Conservation (phyloP, 257 asterid genomes). For the Solanum gandarillasii region DNA sequence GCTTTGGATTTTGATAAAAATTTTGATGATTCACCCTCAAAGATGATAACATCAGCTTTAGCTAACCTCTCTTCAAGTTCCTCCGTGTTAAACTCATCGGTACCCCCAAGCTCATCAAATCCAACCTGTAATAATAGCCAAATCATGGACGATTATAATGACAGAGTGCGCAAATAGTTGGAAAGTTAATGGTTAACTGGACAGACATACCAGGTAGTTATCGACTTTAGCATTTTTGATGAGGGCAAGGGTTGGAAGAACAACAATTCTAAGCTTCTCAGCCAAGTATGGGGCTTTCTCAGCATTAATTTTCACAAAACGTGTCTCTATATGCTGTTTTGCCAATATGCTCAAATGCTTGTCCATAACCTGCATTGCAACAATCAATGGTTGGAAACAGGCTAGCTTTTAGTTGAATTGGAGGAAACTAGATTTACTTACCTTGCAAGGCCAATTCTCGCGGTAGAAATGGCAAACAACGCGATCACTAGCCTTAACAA, state of each 20-base stretch:
- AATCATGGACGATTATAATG: background rate
- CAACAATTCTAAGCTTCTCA: slow-evolving; percentile 79
- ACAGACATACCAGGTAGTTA: slow-evolving; percentile 70
- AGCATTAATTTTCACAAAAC: slow-evolving; percentile 84
- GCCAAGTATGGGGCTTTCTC: slow-evolving; percentile 87
- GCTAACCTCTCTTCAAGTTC: slow-evolving; percentile 90
- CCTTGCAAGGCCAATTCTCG: slow-evolving; percentile 99
- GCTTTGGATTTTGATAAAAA: slow-evolving; percentile 44
- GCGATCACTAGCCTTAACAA: slow-evolving; percentile 90
- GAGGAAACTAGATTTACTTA: slow-evolving; percentile 1
- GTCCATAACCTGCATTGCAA: slow-evolving; percentile 60
- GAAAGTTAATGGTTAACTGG: background rate
- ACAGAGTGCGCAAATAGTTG: background rate
- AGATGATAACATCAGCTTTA: slow-evolving; percentile 53
- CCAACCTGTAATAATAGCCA: slow-evolving; percentile 48
- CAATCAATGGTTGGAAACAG: background rate
- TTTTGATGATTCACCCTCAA: slow-evolving; percentile 69
- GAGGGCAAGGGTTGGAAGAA: slow-evolving; percentile 92
- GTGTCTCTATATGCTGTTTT: slow-evolving; percentile 84
- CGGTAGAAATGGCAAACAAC: slow-evolving; percentile 98
- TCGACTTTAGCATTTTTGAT: slow-evolving; percentile 90
- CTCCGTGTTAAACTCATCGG: slow-evolving; percentile 83
- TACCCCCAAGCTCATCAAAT: slow-evolving; percentile 93
- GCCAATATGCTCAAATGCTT: slow-evolving; percentile 82
- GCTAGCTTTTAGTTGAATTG: background rate